Conservation (phyloP, 345 rosid species). For the Isatis tinctoria region DNA sequence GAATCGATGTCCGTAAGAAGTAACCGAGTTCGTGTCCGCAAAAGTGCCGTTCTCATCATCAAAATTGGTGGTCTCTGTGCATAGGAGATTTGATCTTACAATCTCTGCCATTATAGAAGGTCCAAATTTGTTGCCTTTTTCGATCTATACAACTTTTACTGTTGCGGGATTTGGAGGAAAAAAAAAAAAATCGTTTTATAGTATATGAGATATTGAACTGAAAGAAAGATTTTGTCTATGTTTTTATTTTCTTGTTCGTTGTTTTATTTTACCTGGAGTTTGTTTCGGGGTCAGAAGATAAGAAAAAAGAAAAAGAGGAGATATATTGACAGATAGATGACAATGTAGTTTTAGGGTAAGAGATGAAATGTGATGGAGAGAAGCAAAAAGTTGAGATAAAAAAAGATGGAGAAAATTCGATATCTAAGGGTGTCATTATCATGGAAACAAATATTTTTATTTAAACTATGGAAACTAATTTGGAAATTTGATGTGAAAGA, state of each 20-base stretch:
- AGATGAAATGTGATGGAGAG: constrained; percentile 6
- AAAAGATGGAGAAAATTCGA: constrained; percentile 11
- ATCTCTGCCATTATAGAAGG: constrained; percentile 15
- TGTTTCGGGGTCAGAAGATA: background rate
- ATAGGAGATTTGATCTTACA: constrained; percentile 14
- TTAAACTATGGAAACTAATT: background rate
- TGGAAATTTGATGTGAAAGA: background rate
- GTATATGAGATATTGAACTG: constrained; percentile 12
- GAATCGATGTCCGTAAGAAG: constrained; percentile 4
- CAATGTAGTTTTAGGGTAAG: constrained; percentile 10
- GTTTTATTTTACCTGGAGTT: background rate
- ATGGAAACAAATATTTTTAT: constrained; percentile 22
- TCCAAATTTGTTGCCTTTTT: constrained; percentile 1
- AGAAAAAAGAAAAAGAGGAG: background rate
- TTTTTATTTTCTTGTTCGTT: background rate
- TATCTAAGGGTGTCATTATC: background rate
- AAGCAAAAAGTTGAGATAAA: background rate
- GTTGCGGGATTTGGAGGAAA: constrained; percentile 4
- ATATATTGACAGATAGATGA: background rate
- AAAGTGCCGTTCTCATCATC: constrained; percentile 10
- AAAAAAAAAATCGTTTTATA: background rate
- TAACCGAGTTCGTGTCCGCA: constrained; percentile 16
- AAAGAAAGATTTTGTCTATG: constrained; percentile 12
- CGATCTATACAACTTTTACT: constrained; percentile 18
- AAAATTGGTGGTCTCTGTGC: constrained; percentile 11